Percentiles rank a stretch among this genome's conserved stretches.
phyloP scores from a whole-genome alignment of 148 eudicot species.

The Heliosperma pusillum region DNA sequence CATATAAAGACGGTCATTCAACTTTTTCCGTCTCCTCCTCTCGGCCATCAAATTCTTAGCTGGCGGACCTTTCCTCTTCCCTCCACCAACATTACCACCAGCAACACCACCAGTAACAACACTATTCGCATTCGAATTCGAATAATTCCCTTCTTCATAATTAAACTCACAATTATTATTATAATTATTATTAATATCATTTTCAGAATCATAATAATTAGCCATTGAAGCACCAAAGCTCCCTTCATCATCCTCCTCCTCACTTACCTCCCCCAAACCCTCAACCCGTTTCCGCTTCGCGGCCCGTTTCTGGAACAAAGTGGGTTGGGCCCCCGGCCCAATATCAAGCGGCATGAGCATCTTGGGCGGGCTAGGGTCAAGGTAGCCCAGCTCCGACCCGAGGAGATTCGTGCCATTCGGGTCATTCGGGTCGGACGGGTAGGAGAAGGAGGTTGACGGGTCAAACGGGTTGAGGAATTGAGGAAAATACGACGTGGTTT shows the following conservation, averaged over 20 bases:
- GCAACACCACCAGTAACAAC: constrained; percentile 26
- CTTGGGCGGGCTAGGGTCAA: constrained; percentile 27
- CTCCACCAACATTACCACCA: constrained; percentile 20
- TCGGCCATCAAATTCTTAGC: constrained; percentile 82
- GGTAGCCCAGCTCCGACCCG: constrained; percentile 15
- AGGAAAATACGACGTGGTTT: constrained; percentile 17
- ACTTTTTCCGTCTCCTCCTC: constrained; percentile 70
- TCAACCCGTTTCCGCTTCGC: constrained; percentile 28
- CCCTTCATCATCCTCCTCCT: constrained; percentile 27
- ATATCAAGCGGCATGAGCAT: constrained; percentile 42
- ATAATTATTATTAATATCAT: background rate
- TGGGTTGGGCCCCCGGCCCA: constrained; percentile 17
- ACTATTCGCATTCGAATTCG: constrained; percentile 42
- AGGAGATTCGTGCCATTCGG: no score
- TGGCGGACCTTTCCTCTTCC: constrained; percentile 63
- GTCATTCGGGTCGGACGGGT: constrained; percentile 13
- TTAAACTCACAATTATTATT: background rate
- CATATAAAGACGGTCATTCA: constrained; percentile 72
- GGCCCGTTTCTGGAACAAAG: constrained; percentile 45
- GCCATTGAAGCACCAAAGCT: constrained; percentile 34
- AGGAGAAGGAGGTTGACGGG: constrained; percentile 23
- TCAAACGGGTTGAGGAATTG: constrained; percentile 16
- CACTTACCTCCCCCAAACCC: constrained; percentile 30
- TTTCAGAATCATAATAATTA: constrained; percentile 45
- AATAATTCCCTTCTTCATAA: constrained; percentile 20